Evolutionary conservation across 148 eudicot species (phyloP), one percentile per base, ranked within the genome.

Genomic region (Rhododendron ferrugineum): DNA sequence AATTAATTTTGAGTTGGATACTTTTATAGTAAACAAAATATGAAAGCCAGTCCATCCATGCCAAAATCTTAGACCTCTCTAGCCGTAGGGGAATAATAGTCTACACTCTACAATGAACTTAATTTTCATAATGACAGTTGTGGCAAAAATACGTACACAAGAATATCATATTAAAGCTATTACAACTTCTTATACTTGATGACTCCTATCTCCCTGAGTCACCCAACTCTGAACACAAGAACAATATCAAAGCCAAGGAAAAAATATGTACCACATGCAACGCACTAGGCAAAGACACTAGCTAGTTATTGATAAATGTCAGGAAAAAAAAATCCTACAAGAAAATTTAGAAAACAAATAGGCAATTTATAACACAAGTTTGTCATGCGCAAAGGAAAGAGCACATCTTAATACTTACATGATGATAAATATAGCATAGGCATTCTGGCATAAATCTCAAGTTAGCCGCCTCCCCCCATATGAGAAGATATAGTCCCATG

Each of bases 391-490:
- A 82, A 54, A 79, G 70, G 37, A 77, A 54, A 62, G 83, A 28
- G 30, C 26, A 37, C 42, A 34, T 18, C 82, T 20, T 7, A 81
- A 87, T 86, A 82, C 92, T 87, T 93, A 97, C 99, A 90, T 95
- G 98, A 84, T 97, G 99, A 90, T 94, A 97, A 46, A 97, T 95
- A 87, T 95, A 97, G 93, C 99, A 95, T 26, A 97, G 93, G 86
- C 99, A 97, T 87, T 97, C 99, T 23, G 99, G 99, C 99, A 97
- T 95, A 88, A 97, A 97, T 93, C 99, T 92, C 86, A 97, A 85
- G 86, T 97, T 97, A 85, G 99, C 98, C 81, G 98, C 98, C 89
- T 97, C 99, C 58, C 99, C 99, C 99, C 99, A 97, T 88, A 97
- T 97, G 52, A 97, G 98, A 83, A 97, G 93, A 90, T 93, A 97